phyloP scores from a whole-genome alignment of 768 basidiomycete species.

The Auricularia auricula-judae region DNA sequence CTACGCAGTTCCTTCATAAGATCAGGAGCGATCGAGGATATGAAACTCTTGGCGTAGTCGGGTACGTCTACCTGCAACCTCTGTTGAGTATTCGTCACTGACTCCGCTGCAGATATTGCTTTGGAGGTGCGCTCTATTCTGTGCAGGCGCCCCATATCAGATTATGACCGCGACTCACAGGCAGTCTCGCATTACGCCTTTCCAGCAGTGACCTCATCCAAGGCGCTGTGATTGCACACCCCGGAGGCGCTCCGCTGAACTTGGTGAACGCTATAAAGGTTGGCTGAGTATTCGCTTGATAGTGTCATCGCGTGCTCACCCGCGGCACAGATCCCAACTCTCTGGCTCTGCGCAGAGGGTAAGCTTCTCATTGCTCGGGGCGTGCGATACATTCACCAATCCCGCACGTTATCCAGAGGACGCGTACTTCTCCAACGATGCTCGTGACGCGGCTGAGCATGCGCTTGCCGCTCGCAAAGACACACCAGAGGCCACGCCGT shows the following conservation, averaged over 20 bases:
- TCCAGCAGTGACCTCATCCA: slow-evolving; percentile 22
- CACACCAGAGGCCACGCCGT: slow-evolving; percentile 4
- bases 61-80: slow-evolving; percentile 16
- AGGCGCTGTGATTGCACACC: slow-evolving; percentile 31
- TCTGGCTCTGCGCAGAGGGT: slow-evolving; percentile 28
- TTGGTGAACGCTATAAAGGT: slow-evolving; percentile 28
- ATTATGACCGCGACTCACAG: slow-evolving; percentile 5
- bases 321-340: slow-evolving; percentile 12
- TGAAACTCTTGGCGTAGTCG: slow-evolving; percentile 30
- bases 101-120: slow-evolving; percentile 22
- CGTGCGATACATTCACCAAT: slow-evolving; percentile 1
- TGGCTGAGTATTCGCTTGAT: background rate
- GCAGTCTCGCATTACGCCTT: slow-evolving; percentile 18
- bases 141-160: background rate
- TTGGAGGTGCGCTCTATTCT: slow-evolving; percentile 20
- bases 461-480: slow-evolving; percentile 20
- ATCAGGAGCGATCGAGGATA: slow-evolving; percentile 29
- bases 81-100: background rate
- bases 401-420: slow-evolving; percentile 20
- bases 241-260: slow-evolving; percentile 19
- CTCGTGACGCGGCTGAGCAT: slow-evolving; percentile 20
- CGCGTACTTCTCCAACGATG: slow-evolving; percentile 12
- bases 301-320: background rate
- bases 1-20: slow-evolving; percentile 24
- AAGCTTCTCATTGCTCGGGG: too few relatives aligned